phyloP scores from a whole-genome alignment of 1,284 basidiomycete species.

The Pseudozyma sp. region DNA sequence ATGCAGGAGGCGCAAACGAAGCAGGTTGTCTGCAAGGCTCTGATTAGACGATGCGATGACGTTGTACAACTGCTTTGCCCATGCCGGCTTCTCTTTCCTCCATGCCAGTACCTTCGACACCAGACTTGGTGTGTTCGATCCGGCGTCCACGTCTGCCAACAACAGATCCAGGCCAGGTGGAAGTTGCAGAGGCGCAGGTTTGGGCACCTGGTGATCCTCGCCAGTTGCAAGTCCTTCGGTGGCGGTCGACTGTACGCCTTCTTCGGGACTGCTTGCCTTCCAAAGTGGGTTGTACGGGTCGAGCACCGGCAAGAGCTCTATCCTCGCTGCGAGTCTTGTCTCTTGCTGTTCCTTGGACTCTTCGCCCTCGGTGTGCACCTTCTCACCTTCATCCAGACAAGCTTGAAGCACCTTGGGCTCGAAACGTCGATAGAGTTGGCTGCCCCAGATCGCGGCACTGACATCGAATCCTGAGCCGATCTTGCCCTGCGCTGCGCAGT shows the following conservation, averaged over 20 bases:
- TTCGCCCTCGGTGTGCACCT: conserved; percentile 51
- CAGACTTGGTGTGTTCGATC: conserved; percentile 65
- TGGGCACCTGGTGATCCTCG: conserved; percentile 16
- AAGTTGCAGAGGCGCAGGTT: conserved; percentile 60
- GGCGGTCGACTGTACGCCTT: conserved; percentile 48
- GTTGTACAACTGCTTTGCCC: conserved; percentile 64
- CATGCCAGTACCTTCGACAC: conserved; percentile 65
- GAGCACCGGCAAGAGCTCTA: conserved; percentile 45
- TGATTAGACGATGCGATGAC: conserved; percentile 64
- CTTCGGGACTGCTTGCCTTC: conserved; percentile 31
- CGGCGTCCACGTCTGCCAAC: conserved; percentile 67
- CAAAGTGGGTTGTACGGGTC: conserved; percentile 61
- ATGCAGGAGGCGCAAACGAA: conserved; percentile 53
- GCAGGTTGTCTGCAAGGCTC: conserved; percentile 59
- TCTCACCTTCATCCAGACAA: conserved; percentile 49
- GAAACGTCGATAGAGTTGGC: conserved; percentile 92
- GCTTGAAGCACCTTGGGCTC: conserved; percentile 72
- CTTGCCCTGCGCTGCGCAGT: conserved; percentile 97
- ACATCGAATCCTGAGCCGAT: conserved; percentile 98
- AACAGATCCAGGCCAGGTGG: conserved; percentile 63
- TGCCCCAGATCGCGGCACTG: conserved; percentile 91
- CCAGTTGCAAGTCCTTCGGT: conserved; percentile 51
- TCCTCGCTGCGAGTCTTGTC: conserved; percentile 19
- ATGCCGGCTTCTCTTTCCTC: conserved; percentile 60
- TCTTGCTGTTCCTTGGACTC: conserved; percentile 20